Evolutionary conservation across 1,284 basidiomycete genomes (phyloP).

Genomic region (Ceratobasidium papillatum): DNA sequence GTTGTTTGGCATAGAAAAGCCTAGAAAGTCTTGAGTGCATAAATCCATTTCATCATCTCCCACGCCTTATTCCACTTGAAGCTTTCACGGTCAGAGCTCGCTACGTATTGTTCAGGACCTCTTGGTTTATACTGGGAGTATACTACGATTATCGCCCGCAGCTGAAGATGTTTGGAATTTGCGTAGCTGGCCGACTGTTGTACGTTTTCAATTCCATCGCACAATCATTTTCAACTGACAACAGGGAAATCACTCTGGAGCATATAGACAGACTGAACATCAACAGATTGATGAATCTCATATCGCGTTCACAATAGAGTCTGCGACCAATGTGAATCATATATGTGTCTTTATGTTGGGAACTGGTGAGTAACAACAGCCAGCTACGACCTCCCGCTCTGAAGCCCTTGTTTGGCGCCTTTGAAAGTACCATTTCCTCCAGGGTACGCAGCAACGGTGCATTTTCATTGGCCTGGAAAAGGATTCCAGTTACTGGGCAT

Average conservation of each 20-base stretch:
- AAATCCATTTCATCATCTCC: conserved; percentile 7
- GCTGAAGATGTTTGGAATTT: conserved; percentile 46
- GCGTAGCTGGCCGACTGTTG: conserved; percentile 46
- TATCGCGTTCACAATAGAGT: conserved; percentile 80
- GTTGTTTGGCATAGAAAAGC: conserved; percentile 9
- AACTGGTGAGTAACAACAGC: conserved; percentile 63
- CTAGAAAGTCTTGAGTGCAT: conserved; percentile 1
- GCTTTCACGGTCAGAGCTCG: conserved; percentile 21
- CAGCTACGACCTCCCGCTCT: background rate
- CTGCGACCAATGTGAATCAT: conserved; percentile 85
- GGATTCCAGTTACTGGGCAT: conserved; percentile 90
- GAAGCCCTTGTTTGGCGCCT: conserved; percentile 17
- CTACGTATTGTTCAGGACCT: background rate
- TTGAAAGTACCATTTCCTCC: conserved; percentile 81
- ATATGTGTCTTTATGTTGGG: conserved; percentile 89
- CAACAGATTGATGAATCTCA: conserved; percentile 85
- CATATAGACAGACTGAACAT: conserved; percentile 67
- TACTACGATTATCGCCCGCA: too few relatives aligned
- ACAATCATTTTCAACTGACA: background rate
- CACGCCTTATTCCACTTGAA: background rate
- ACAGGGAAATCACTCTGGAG: background rate
- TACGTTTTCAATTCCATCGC: conserved; percentile 31
- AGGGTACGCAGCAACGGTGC: conserved; percentile 88
- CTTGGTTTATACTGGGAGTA: background rate
- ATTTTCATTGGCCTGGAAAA: conserved; percentile 88